Base-by-base conservation (phyloP, 2,329 filamentous ascomycete genomes). In the Venturia nashicola region DNA sequence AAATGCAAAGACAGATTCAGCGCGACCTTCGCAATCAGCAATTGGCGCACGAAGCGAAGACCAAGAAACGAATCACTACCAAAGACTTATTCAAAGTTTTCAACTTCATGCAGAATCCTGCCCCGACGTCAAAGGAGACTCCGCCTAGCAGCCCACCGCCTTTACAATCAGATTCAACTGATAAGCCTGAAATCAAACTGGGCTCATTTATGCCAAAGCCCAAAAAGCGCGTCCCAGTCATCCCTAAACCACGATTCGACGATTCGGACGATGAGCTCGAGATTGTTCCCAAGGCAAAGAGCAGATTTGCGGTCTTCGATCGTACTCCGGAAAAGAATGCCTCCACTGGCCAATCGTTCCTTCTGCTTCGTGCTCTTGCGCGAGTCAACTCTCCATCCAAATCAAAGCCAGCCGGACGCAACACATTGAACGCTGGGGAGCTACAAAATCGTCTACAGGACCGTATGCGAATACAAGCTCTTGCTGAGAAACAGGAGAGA, bases 1-100 rank as follows among this genome's bases (percentile, higher is more conserved):
- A 97, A 69, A 97, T 99, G 88, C 88, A 89, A 69, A 85, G 91
- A 65, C 94, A 99, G 75, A 97, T 93, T 0, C 94, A 99, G 77
- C 86, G 94, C 39, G 84, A 99, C 77, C 87, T 85, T 68, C 84
- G 94, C 68, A 95, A 89, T 71, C 89, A 96, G 84, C 93, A 97
- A 74, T 82, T 99, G 60, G 85, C 89, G 1, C 92, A 97, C 74
- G 87, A 96, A 72, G 89, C 90, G 32, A 90, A 87, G 76, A 78
- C 91, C 1, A 92, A 89, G 75, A 97, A 94, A 80, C 96, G 91
- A 77, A 89, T 96, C 67, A 86, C 87, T 7, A 94, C 92, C 69
- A 84, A 86, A 44, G 89, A 89, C 65, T 80, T 99, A 1, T 89
- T 97, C 70, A 87, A 90, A 62, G 84, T 84, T 32, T 96, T 97